phyloP scores from a whole-genome alignment of 2,329 filamentous ascomycete genomes.

The Neodidymelliopsis sp. region DNA sequence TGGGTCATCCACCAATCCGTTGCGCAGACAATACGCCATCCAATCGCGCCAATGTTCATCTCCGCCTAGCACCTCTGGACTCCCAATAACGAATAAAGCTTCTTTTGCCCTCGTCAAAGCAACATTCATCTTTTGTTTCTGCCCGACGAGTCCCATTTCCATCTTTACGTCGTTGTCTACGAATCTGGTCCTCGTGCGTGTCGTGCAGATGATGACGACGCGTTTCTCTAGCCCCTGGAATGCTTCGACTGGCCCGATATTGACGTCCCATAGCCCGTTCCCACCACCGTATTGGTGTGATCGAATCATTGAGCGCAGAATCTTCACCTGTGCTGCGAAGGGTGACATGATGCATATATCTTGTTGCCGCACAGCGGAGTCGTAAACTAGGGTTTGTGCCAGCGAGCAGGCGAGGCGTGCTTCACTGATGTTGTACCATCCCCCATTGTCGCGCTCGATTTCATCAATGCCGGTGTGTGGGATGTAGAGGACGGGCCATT shows the following conservation, averaged over 20 bases:
- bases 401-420: slow-evolving; percentile 40
- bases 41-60: slow-evolving; percentile 51
- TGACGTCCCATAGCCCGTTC: slow-evolving; percentile 47
- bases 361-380: slow-evolving; percentile 34
- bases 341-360: slow-evolving; percentile 56
- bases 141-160: slow-evolving; percentile 48
- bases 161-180: slow-evolving; percentile 40
- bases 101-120: slow-evolving; percentile 55
- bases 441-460: slow-evolving; percentile 51
- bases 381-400: slow-evolving; percentile 36
- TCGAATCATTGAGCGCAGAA: slow-evolving; percentile 50
- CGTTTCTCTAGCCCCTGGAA: slow-evolving; percentile 56
- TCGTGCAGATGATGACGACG: slow-evolving; percentile 56
- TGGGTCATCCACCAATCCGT: slow-evolving; percentile 40
- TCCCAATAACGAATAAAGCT: slow-evolving; percentile 53
- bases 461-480: slow-evolving; percentile 50
- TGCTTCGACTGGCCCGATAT: slow-evolving; percentile 56
- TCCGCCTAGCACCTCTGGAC: slow-evolving; percentile 45
- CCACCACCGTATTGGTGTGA: slow-evolving; percentile 14
- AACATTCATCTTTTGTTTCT: slow-evolving; percentile 54
- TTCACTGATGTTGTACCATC: slow-evolving; percentile 48
- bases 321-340: slow-evolving; percentile 55
- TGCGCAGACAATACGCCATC: slow-evolving; percentile 50
- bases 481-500: slow-evolving; percentile 54
- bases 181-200: slow-evolving; percentile 45